These are phyloP conservation scores for Sporothrix euskadiensis DNA, from an alignment of 2,329 filamentous ascomycete genomes.

Conservation along the genomic window DNA sequence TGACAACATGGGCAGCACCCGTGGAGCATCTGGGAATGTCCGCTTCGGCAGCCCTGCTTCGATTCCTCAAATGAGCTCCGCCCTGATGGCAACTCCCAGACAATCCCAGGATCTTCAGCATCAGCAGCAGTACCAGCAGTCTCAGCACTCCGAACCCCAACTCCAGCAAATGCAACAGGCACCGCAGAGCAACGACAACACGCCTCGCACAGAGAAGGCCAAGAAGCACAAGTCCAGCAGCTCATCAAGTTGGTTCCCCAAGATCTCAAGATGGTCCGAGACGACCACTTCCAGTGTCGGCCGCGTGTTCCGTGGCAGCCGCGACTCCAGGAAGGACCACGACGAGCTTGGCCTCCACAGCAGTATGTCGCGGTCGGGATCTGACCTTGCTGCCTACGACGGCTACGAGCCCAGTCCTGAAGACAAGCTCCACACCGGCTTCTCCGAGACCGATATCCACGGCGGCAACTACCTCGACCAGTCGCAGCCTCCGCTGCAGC, in stretches of 20 bases:
- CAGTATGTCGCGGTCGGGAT: slow-evolving; percentile 71
- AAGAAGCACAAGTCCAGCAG: slow-evolving; percentile 87
- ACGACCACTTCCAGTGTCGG: slow-evolving; percentile 88
- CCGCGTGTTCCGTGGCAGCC: slow-evolving; percentile 71
- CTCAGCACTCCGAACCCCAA: slow-evolving; percentile 21
- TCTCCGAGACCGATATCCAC: slow-evolving; percentile 54
- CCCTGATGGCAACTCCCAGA: slow-evolving; percentile 42
- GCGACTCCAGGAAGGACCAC: slow-evolving; percentile 62
- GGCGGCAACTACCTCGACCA: slow-evolving; percentile 34
- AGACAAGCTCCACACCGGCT: slow-evolving; percentile 61
- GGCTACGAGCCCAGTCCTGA: slow-evolving; percentile 60
- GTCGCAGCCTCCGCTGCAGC: slow-evolving; percentile 22
- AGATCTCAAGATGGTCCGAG: slow-evolving; percentile 96
- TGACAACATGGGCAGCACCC: slow-evolving; percentile 48
- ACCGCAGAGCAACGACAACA: slow-evolving; percentile 71
- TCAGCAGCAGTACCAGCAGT: slow-evolving; percentile 16
- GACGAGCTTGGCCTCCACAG: slow-evolving; percentile 44
- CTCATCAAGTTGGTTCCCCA: slow-evolving; percentile 78
- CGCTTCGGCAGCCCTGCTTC: slow-evolving; percentile 24
- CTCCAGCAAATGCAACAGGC: slow-evolving; percentile 23
- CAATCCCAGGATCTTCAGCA: slow-evolving; percentile 2
- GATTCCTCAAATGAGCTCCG: slow-evolving; percentile 28
- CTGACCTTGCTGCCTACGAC: slow-evolving; percentile 69
- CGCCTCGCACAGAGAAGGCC: slow-evolving; percentile 70
- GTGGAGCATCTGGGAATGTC: slow-evolving; percentile 56